A percentile compares a stretch with the other conserved stretches of the same genome.
Evolutionary conservation across 805 yeast species (phyloP).

Genomic region (Ogataea paradorogensis): DNA sequence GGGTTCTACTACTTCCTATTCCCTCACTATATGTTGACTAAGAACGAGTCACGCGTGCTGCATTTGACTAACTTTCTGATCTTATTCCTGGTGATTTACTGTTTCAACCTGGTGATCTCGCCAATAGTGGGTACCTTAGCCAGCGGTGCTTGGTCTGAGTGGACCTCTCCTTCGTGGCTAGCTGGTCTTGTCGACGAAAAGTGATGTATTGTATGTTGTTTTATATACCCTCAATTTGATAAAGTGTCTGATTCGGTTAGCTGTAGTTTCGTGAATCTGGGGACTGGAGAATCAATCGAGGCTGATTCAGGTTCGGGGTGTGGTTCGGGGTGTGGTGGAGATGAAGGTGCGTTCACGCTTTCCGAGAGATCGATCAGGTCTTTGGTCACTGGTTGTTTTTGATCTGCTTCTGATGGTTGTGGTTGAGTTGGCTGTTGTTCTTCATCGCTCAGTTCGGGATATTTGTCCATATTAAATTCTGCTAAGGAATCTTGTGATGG

Average conservation of each 20-base stretch:
- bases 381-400: slow-evolving; percentile 8
- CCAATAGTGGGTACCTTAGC: slow-evolving; percentile 11
- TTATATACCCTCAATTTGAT: too few relatives aligned
- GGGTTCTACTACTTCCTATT: slow-evolving; percentile 41
- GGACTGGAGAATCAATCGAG: background rate
- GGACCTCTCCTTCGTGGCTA: slow-evolving; percentile 1
- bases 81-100: slow-evolving; percentile 12
- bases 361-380: slow-evolving; percentile 17
- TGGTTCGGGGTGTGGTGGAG: background rate
- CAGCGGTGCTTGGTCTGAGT: background rate
- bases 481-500: slow-evolving; percentile 10
- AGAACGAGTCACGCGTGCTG: slow-evolving; percentile 35
- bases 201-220: background rate
- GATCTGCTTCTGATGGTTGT: slow-evolving; percentile 12
- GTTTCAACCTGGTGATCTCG: slow-evolving; percentile 14
- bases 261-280: background rate
- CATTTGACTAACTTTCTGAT: slow-evolving; percentile 17
- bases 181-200: slow-evolving; percentile 4
- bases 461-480: slow-evolving; percentile 10
- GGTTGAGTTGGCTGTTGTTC: background rate
- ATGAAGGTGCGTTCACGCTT: background rate
- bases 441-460: slow-evolving; percentile 5
- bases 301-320: background rate
- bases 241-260: background rate
- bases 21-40: slow-evolving; percentile 50